phyloP scores from a whole-genome alignment of 179 eudicot genomes.

The Spinacia oleracea region DNA sequence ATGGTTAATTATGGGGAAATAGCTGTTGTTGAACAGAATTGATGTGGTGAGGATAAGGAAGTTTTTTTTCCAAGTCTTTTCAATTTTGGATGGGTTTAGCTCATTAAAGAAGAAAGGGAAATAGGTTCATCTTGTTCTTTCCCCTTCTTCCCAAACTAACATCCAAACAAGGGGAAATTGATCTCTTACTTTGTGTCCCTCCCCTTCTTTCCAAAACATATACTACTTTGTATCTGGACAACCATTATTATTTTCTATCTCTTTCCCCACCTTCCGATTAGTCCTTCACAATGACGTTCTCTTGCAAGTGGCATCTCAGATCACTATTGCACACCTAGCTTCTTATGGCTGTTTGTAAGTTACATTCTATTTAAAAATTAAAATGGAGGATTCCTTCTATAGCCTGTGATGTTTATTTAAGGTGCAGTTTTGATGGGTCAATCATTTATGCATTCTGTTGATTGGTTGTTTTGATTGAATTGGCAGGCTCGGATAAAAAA shows the following conservation, averaged over 20 bases:
- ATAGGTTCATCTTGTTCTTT: not conserved
- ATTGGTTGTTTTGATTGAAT: slow-evolving; percentile 8
- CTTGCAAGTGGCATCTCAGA: not conserved
- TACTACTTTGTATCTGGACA: not conserved
- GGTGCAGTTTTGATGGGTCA: not conserved
- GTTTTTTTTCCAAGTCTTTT: no score
- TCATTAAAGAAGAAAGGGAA: not conserved
- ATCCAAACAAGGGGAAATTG: not conserved
- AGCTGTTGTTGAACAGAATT: no score
- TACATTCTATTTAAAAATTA: not conserved
- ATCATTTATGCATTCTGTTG: not conserved
- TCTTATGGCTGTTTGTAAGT: not conserved
- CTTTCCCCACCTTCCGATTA: no score
- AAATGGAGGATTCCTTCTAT: not conserved
- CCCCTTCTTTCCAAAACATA: not conserved
- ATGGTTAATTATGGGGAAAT: no score
- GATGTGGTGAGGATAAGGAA: no score
- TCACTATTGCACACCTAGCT: not conserved
- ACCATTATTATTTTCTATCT: not conserved
- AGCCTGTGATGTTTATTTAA: not conserved
- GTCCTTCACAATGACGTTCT: not conserved
- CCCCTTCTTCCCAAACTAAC: not conserved
- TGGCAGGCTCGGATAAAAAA: slow-evolving; percentile 91
- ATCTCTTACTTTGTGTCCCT: not conserved
- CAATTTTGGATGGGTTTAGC: not conserved